Percentiles rank a stretch among this genome's conserved stretches.
These are phyloP conservation scores for Fusarium globosum DNA, from an alignment of 2,329 filamentous ascomycete species.

Conservation along the genomic window DNA sequence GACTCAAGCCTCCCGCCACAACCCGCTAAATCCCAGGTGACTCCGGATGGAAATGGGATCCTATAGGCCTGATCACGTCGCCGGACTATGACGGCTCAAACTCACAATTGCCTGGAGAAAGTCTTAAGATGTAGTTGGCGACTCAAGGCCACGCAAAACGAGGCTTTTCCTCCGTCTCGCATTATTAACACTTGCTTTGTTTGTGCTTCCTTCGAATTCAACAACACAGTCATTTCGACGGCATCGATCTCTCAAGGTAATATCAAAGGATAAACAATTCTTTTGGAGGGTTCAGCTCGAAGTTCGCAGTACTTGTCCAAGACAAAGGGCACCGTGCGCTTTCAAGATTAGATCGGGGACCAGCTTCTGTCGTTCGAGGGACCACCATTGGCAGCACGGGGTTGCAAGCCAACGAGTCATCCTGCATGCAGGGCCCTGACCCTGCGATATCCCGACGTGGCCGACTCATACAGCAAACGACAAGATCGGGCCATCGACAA, in stretches of 20 bases:
- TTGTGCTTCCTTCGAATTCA: neutral
- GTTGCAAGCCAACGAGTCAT: slow-evolving; percentile 24
- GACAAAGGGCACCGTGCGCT: slow-evolving; percentile 25
- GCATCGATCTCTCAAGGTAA: neutral
- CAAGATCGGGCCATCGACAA: neutral
- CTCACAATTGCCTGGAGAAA: slow-evolving; percentile 24
- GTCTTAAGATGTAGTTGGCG: slow-evolving; percentile 33
- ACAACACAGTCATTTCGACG: neutral
- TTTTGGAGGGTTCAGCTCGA: slow-evolving; percentile 8
- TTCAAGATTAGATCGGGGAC: slow-evolving; percentile 11
- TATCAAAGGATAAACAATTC: neutral
- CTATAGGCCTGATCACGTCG: slow-evolving; percentile 33
- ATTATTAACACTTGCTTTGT: neutral
- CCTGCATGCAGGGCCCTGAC: slow-evolving; percentile 22
- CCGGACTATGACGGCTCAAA: slow-evolving; percentile 38
- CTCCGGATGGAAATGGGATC: slow-evolving; percentile 25
- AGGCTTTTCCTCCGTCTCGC: slow-evolving; percentile 8
- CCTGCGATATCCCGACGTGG: slow-evolving; percentile 11
- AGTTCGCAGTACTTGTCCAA: slow-evolving; percentile 1
- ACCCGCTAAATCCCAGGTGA: slow-evolving; percentile 34
- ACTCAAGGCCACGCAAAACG: slow-evolving; percentile 8
- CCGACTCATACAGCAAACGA: neutral
- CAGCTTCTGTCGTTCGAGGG: slow-evolving; percentile 17
- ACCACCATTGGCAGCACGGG: slow-evolving; percentile 17
- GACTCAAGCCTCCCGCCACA: slow-evolving; percentile 47